Base-by-base conservation (phyloP, 306 rosid species). In the Acacia acuminata region DNA sequence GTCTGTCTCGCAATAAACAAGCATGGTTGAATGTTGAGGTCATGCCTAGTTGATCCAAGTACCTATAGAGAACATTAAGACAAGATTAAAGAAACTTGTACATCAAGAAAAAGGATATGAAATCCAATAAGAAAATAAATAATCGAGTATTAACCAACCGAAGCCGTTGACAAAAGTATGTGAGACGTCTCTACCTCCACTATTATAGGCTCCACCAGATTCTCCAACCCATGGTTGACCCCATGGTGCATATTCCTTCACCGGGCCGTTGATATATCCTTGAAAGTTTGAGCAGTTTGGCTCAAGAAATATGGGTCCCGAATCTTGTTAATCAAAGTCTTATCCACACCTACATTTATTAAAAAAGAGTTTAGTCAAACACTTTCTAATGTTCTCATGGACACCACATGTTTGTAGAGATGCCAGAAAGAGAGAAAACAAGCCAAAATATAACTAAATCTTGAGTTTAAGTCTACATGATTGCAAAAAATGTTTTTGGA, bases 171-270 rank as follows among this genome's bases (percentile, higher is more conserved):
- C 91, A 81, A 93, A 91, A 47, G 90, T 90, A 25, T 91, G 88
- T 38, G 93, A 89, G 43, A 91, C 89, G 53, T 84, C 71, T 84
- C 56, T 88, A 81, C 97, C 91, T 38, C 97, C 97, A 73, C 94
- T 93, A n/a, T 93, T 91, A 68, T 77, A 93, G 67, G 97, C 91
- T 78, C 97, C 97, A 10, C 97, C 95, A 50, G 94, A 58, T 85
- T 93, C 95, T 8, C 95, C 95, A 80, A 93, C 86, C 95, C 97
- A 90, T 19, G 92, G 79, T n/a, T 83, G 88, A 14, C 90, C 77
- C 86, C 82, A 70, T 30, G 92, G 92, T 0, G 84, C 43, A 48
- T 77, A 84, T 3, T 85, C 65, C 36, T 77, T 22, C 1, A 85
- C 79, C 13, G 87, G n/a, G 27, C 68, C 9, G 16, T 65, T 4